These are phyloP conservation scores for Neonectria faginata DNA, from an alignment of 2,329 filamentous ascomycete genomes.

Conservation along the genomic window DNA sequence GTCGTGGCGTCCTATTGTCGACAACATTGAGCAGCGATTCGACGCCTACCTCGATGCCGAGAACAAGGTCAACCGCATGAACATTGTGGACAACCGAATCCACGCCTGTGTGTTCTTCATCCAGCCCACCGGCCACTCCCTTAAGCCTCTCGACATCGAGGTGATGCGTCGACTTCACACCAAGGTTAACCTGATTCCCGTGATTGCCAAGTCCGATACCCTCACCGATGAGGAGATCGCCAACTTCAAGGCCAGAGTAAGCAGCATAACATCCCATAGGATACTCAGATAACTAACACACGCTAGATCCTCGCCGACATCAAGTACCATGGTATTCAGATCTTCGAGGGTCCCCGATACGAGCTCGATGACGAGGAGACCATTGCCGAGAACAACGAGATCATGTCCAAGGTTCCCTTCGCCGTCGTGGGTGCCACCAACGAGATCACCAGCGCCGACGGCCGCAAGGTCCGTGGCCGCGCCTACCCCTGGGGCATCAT, in stretches of 20 bases:
- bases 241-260: slow-evolving; percentile 94
- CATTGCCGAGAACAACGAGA: slow-evolving; percentile 99
- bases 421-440: slow-evolving; percentile 97
- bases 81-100: slow-evolving; percentile 99
- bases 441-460: slow-evolving; percentile 91
- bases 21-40: slow-evolving; percentile 99
- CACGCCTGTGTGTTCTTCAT: slow-evolving; percentile 99
- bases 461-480: slow-evolving; percentile 94
- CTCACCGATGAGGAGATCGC: slow-evolving; percentile 96
- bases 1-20: slow-evolving; percentile 98
- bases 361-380: slow-evolving; percentile 99
- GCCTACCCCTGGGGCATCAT: slow-evolving; percentile 98
- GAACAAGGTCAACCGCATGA: slow-evolving; percentile 99
- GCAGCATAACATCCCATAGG: slow-evolving; percentile 52
- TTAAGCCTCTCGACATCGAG: slow-evolving; percentile 98
- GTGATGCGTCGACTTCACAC: slow-evolving; percentile 99
- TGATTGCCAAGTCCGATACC: slow-evolving; percentile 98
- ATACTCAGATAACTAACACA: slow-evolving; percentile 27
- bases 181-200: slow-evolving; percentile 99
- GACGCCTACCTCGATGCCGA: slow-evolving; percentile 98
- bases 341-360: slow-evolving; percentile 98
- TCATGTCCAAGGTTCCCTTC: slow-evolving; percentile 99
- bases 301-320: slow-evolving; percentile 93
- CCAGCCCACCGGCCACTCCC: slow-evolving; percentile 96
- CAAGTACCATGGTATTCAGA: slow-evolving; percentile 96